Evolutionary conservation across 345 rosid genomes (phyloP).

Genomic region (Linum tenue): DNA sequence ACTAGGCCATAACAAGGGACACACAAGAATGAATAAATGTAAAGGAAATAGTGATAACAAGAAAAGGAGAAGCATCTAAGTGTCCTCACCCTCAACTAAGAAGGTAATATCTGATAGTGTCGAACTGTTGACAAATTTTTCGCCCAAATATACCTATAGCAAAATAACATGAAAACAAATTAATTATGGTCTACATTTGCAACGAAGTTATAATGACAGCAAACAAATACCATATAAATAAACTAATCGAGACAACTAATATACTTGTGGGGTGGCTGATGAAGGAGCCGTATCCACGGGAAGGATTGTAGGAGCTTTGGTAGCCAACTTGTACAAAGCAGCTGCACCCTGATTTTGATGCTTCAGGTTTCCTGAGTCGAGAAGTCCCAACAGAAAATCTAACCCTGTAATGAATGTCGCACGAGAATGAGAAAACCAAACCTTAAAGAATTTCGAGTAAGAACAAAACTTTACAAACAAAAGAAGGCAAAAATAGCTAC

Average conservation of each 20-base stretch:
- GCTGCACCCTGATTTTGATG: slow-evolving; percentile 43
- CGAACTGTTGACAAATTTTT: slow-evolving; percentile 54
- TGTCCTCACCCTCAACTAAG: slow-evolving; percentile 44
- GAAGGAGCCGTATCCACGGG: slow-evolving; percentile 49
- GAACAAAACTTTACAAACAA: neutral
- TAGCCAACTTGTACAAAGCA: slow-evolving; percentile 55
- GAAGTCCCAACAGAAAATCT: slow-evolving; percentile 45
- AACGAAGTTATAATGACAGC: neutral
- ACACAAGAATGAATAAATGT: too few species aligned
- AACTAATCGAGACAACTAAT: neutral
- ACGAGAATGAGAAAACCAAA: neutral
- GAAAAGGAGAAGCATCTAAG: neutral
- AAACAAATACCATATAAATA: neutral
- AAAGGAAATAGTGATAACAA: neutral
- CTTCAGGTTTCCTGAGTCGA: slow-evolving; percentile 40
- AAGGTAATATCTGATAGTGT: slow-evolving; percentile 68
- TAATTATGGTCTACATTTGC: neutral
- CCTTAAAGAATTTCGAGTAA: neutral
- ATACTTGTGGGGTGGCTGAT: slow-evolving; percentile 56
- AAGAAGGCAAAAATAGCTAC: slow-evolving; percentile 19
- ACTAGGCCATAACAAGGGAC: too few species aligned
- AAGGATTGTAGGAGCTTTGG: slow-evolving; percentile 35
- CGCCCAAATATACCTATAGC: slow-evolving; percentile 55
- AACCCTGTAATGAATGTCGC: slow-evolving; percentile 30
- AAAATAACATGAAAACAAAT: neutral